Conservation (phyloP, 371 early-diverging fungal species). For the Synchytrium microbalum region DNA sequence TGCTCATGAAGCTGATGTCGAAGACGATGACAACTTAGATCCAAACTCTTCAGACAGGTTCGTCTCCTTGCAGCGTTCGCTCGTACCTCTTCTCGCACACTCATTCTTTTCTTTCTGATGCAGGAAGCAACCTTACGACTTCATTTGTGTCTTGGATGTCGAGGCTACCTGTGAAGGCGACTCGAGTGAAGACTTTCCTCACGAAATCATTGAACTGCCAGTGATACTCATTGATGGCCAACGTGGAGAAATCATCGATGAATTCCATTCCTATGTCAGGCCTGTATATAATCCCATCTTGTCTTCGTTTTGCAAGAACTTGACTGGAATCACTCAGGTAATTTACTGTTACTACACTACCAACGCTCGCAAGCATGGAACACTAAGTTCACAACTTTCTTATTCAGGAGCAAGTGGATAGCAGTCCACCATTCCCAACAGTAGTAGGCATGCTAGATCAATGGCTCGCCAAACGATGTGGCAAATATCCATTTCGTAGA, state of each 20-base stretch:
- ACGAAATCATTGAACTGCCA: slow-evolving; percentile 84
- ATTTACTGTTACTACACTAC: neutral
- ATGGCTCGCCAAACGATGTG: slow-evolving; percentile 20
- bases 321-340: slow-evolving; percentile 62
- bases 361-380: neutral
- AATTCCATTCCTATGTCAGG: slow-evolving; percentile 65
- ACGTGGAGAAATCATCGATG: slow-evolving; percentile 31
- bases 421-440: slow-evolving; percentile 53
- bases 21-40: neutral
- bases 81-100: too few species aligned
- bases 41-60: too few species aligned
- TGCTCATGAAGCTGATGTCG: neutral
- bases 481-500: slow-evolving; percentile 9
- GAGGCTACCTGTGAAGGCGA: slow-evolving; percentile 67
- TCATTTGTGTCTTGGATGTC: slow-evolving; percentile 61
- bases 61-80: neutral
- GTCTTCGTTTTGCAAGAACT: slow-evolving; percentile 56
- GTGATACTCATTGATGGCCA: slow-evolving; percentile 57
- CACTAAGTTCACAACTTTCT: neutral
- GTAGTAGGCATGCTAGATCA: slow-evolving; percentile 39
- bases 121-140: slow-evolving; percentile 21
- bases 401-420: slow-evolving; percentile 47
- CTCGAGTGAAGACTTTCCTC: slow-evolving; percentile 42
- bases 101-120: neutral
- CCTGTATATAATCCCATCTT: slow-evolving; percentile 58